Base-by-base conservation (phyloP, 192 early-diverging fungal species). In the Obelidium mucronatum region DNA sequence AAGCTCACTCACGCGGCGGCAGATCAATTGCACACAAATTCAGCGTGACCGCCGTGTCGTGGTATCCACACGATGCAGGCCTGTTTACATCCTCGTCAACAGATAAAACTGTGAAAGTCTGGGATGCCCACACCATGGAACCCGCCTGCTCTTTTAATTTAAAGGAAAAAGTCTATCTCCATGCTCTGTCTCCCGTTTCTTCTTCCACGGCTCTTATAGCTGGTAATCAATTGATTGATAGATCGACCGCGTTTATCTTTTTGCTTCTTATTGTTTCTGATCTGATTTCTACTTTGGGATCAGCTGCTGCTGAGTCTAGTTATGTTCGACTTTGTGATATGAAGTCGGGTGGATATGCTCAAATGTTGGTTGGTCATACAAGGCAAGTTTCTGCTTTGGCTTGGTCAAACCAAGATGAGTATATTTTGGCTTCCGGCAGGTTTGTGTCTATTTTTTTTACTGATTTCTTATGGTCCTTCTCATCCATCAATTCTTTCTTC, bases 1-100 rank as follows among this genome's bases (percentile, higher is more conserved):
- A 4, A 73, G 34, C 17, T 34, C 17, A 33, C 44, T 17, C 63
- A 33, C 37, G 22, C 44, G 11, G 52, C 28, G 4, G 24, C 2
- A 69, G 81, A 42, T 77, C 72, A 1, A 42, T 55, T 3, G 84
- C 89, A 2, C 94, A 97, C 81, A 73, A 81, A 36, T 91, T 87
- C 65, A 84, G 86, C 4, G 83, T 97, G 2, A 90, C 94, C 3
- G 83, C 83, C 48, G 84, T 94, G 0, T 79, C 83, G 2, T 97
- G 96, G 96, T 96, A 92, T 75, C 91, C 93, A 2, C 84, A 89
- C 52, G 94, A 96, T 79, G 91, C 88, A 19, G 95, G 94, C 40
- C 86, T 96, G 84, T 96, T 96, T 79, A 89, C 91, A 0, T 92
- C 90, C 1, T 88, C 89, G 0, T 94, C 94, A 0, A 91, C 91